phyloP scores from a whole-genome alignment of 1,284 basidiomycete genomes.

The Sporisorium exsertum region DNA sequence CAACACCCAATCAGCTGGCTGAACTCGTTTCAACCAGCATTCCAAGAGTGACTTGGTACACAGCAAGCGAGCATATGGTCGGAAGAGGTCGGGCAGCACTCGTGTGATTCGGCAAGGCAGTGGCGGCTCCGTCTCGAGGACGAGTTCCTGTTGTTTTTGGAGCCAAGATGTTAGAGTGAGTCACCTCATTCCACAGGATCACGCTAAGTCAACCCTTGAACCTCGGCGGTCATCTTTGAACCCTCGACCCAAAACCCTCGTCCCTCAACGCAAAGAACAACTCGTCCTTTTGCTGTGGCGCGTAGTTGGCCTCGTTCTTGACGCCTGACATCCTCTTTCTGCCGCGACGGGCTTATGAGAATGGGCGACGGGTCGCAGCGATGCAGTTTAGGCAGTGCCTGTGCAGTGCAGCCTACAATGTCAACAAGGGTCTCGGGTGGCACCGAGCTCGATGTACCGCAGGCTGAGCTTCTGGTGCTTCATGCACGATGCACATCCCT shows the following conservation, averaged over 20 bases:
- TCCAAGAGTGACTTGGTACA: neutral
- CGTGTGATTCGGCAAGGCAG: neutral
- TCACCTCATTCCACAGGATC: conserved; percentile 11
- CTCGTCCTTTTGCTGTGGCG: neutral
- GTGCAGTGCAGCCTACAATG: neutral
- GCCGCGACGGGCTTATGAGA: no score
- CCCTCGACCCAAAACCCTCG: conserved; percentile 35
- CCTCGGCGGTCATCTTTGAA: conserved; percentile 2
- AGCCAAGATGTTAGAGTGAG: conserved; percentile 6
- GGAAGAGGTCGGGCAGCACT: neutral
- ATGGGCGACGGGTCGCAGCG: neutral
- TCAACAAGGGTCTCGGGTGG: conserved; percentile 36
- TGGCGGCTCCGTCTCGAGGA: neutral
- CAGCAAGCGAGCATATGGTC: neutral
- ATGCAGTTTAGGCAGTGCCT: neutral
- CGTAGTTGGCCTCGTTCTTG: neutral
- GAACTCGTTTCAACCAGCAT: neutral
- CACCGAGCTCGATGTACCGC: neutral
- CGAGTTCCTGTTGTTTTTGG: neutral
- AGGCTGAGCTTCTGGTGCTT: neutral
- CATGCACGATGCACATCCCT: conserved; percentile 5
- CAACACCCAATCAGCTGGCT: conserved; percentile 5
- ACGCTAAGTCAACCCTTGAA: conserved; percentile 5
- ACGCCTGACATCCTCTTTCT: neutral
- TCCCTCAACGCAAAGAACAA: conserved; percentile 5